Conservation (phyloP, 78 protist genomes). For the Thecamonas trahens region DNA sequence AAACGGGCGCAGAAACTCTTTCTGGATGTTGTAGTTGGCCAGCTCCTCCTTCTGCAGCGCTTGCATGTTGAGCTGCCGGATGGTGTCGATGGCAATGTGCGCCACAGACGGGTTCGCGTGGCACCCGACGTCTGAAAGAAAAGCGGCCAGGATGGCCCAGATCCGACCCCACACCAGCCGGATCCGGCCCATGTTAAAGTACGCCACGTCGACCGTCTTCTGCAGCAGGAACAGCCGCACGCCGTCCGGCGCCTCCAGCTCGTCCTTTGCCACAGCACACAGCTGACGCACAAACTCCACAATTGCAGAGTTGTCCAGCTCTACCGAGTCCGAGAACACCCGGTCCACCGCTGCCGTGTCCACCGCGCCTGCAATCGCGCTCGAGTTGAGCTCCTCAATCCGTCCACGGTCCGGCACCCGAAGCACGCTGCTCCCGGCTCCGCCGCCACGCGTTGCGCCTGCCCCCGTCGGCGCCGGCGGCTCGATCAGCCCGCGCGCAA, state of each 20-base stretch:
- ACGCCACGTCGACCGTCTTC: slow-evolving; percentile 86
- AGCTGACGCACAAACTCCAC: slow-evolving; percentile 73
- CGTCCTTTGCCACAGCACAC: slow-evolving; percentile 68
- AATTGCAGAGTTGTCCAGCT: slow-evolving; percentile 48
- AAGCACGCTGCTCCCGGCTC: too few relatives aligned
- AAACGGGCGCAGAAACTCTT: slow-evolving; percentile 91
- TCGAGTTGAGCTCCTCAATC: slow-evolving; percentile 17
- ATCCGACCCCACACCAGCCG: slow-evolving; percentile 90
- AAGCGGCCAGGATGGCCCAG: slow-evolving; percentile 62
- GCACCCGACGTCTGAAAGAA: slow-evolving; percentile 51
- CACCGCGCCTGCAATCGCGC: neutral
- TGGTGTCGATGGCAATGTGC: slow-evolving; percentile 85
- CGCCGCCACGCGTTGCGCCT: too few relatives aligned
- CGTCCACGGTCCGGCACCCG: neutral
- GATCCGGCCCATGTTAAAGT: slow-evolving; percentile 85
- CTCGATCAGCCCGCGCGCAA: too few relatives aligned
- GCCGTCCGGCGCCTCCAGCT: slow-evolving; percentile 30
- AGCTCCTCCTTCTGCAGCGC: slow-evolving; percentile 86
- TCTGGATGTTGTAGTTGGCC: slow-evolving; percentile 85
- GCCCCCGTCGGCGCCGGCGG: too few relatives aligned
- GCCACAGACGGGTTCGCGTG: slow-evolving; percentile 50
- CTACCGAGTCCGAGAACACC: slow-evolving; percentile 8
- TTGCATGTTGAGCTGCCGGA: slow-evolving; percentile 90
- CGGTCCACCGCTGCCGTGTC: slow-evolving; percentile 25
- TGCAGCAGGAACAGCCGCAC: slow-evolving; percentile 86